Evolutionary conservation across 202 grass and related monocot species (phyloP).

Genomic region (Setaria italica): DNA sequence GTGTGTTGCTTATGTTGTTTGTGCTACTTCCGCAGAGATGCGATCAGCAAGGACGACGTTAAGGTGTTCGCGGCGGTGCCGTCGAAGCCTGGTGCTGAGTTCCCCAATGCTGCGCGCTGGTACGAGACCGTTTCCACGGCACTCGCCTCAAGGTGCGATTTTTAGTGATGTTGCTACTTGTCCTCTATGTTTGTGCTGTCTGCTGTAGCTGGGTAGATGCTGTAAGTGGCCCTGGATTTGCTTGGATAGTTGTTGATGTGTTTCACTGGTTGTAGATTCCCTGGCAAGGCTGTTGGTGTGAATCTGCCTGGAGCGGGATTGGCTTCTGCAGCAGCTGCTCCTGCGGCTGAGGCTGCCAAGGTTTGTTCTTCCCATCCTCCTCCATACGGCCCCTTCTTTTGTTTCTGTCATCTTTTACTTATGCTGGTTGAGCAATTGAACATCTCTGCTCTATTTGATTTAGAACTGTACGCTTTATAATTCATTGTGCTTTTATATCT

Average conservation of each 20-base stretch:
- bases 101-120: constrained; percentile 74
- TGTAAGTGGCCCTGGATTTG: neutral
- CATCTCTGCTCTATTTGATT: neutral
- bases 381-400: neutral
- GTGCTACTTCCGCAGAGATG: constrained; percentile 43
- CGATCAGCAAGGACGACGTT: constrained; percentile 81
- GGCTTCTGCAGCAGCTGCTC: constrained; percentile 27
- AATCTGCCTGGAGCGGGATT: constrained; percentile 55
- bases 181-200: neutral
- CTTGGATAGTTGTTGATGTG: neutral
- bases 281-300: constrained; percentile 72
- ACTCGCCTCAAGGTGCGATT: constrained; percentile 65
- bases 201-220: too few species aligned
- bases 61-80: constrained; percentile 75
- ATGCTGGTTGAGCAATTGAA: neutral
- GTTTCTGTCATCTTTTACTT: neutral
- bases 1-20: neutral
- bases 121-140: constrained; percentile 62
- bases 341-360: constrained; percentile 59
- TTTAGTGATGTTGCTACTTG: neutral
- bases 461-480: neutral
- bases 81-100: constrained; percentile 68
- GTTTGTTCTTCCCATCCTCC: constrained; percentile 19
- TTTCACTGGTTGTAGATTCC: constrained; percentile 65
- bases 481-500: neutral